Evolutionary conservation across 345 rosid genomes (phyloP), one percentile per base, ranked within the genome.

Genomic region (Corymbia maculata): DNA sequence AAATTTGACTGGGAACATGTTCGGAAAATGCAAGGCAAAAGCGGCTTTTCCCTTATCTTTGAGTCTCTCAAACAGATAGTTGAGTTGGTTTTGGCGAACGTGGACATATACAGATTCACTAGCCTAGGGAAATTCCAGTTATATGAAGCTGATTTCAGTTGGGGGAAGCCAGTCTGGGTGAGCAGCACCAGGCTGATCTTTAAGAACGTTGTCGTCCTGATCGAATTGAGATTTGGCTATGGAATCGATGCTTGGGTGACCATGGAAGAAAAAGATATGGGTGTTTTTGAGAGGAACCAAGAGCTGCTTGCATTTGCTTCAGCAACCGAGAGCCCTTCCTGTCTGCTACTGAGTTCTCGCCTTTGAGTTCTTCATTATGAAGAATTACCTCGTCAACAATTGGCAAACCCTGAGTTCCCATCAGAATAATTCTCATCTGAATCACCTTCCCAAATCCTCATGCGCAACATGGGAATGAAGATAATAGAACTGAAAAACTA

Each of bases 201-300:
- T 68, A 82, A 89, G 28, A 49, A 86, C 15, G 70, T 86, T 30
- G 89, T 88, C 1, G 36, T 88, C 51, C 61, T 90, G 8, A 36
- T 89, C 12, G 92, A 90, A 13, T 80, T 87, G 7, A 52, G 45
- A 10, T 90, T 82, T 86, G 91, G 90, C 1, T 19, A 52, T 45
- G 93, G 93, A 30, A 66, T 93, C 6, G 89, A 92, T 79, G 92
- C 88, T 12, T 92, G 88, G 94, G 86, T 93, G n/a, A 59, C 61
- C 7, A 80, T 45, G 86, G 51, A 90, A 14, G 70, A 87, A 88
- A 85, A 90, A 57, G 90, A 91, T 9, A 88, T 82, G 93, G 50
- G 79, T 5, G 70, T 52, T 42, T 90, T 92, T 36, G 89, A 88
- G 61, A 79, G 70, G 50, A 52, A 90, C 28, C 89, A 82, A 51